Evolutionary conservation across 352 stramenopile genomes (phyloP), one percentile per base, ranked within the genome.

Genomic region (Phytophthora ramorum): DNA sequence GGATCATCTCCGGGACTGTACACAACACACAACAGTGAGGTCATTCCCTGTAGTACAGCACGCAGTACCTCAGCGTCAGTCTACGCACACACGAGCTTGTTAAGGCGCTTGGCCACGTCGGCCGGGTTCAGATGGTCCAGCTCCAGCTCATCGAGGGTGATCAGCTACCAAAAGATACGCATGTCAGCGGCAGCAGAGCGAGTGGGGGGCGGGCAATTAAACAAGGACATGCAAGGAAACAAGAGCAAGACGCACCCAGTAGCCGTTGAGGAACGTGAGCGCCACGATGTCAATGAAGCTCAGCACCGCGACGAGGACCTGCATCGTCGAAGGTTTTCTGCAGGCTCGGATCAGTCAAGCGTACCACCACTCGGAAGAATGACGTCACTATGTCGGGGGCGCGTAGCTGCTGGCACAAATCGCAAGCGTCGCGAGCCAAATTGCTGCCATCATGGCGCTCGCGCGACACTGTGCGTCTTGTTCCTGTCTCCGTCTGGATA

Each of bases 211-310:
- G 37, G 37, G 16, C 14, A 13, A 20, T 13, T 14, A 17, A 43
- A n/a, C 34, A 16, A 6, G 12, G 12, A 10, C 34, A 7, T 40
- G 4, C 2, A 4, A 43, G 13, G 32, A 22, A 50, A 16, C 6
- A 44, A 22, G 12, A 8, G 14, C 8, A 8, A 47, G 5, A 80
- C 83, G 55, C 35, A 96, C 86, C 85, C 85, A 96, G 66, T 93
- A 96, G 54, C 87, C 87, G 50, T 96, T 96, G 28, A 94, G 77
- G 65, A 96, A 96, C 40, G 87, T 96, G 53, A 96, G 80, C 50
- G 80, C 83, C 58, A 94, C 81, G 57, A 96, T 93, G 69, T 91
- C 79, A 40, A 92, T 72, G 73, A 96, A 96, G 69, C 76, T 87
- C 41, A 94, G 77, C 64, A 96, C 83, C 45, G 85, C 87, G 16